Evolutionary conservation across 805 yeast genomes (phyloP).

Genomic region (Yamadazyma tumulicola): DNA sequence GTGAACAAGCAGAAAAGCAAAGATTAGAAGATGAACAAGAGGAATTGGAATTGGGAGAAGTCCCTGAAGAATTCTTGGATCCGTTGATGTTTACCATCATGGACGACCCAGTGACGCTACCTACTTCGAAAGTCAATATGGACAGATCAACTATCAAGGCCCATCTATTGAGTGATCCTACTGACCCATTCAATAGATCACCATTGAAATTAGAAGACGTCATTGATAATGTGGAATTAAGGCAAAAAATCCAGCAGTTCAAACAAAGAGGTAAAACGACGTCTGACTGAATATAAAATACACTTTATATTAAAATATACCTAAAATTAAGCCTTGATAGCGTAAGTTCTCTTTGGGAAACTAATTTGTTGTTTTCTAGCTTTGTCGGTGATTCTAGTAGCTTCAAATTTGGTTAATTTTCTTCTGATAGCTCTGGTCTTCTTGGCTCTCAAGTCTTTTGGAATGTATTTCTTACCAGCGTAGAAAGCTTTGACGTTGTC

Average conservation of each 20-base stretch:
- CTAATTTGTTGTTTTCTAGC: conserved; percentile 89
- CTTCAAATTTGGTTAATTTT: conserved; percentile 85
- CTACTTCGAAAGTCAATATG: conserved; percentile 77
- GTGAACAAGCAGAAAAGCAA: conserved; percentile 58
- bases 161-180: conserved; percentile 88
- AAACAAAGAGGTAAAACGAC: conserved; percentile 45
- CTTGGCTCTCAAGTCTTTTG: conserved; percentile 99
- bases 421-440: conserved; percentile 99
- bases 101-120: conserved; percentile 95
- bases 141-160: conserved; percentile 92
- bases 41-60: conserved; percentile 84
- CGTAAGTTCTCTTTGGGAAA: conserved; percentile 98
- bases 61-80: conserved; percentile 95
- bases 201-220: conserved; percentile 91
- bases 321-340: conserved; percentile 85
- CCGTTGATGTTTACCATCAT: conserved; percentile 94
- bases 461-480: conserved; percentile 92
- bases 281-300: conserved; percentile 14
- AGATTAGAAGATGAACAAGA: conserved; percentile 69
- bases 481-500: conserved; percentile 91
- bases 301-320: conserved; percentile 2
- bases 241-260: conserved; percentile 48
- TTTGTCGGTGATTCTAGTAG: conserved; percentile 76
- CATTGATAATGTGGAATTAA: conserved; percentile 69
- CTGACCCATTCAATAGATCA: conserved; percentile 95